These are phyloP conservation scores for Pseudogymnoascus sp. DNA, from an alignment of 2,329 filamentous ascomycete species.

Conservation along the genomic window DNA sequence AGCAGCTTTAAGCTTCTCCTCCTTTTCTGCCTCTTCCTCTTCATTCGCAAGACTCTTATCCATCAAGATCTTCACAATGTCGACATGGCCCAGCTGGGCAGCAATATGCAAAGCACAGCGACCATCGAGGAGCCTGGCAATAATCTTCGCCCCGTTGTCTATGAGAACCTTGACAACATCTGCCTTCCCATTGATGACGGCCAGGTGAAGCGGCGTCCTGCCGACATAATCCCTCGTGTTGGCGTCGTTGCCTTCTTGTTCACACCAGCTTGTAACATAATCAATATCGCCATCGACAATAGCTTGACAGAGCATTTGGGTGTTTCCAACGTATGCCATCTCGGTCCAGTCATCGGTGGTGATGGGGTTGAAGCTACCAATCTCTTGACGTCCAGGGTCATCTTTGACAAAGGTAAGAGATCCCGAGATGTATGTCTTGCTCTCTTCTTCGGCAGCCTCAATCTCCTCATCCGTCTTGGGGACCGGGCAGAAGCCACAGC, in stretches of 20 bases:
- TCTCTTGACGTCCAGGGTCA: conserved; percentile 68
- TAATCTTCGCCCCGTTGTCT: conserved; percentile 61
- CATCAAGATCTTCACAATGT: conserved; percentile 65
- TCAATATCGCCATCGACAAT: conserved; percentile 68
- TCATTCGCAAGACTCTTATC: conserved; percentile 68
- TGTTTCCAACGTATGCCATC: conserved; percentile 82
- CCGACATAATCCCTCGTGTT: conserved; percentile 73
- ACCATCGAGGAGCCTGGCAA: conserved; percentile 69
- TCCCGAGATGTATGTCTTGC: conserved; percentile 68
- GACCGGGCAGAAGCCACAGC: conserved; percentile 69
- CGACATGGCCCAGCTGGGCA: conserved; percentile 56
- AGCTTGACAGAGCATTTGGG: conserved; percentile 66
- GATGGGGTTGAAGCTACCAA: conserved; percentile 69
- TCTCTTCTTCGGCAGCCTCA: conserved; percentile 61
- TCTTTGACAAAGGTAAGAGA: conserved; percentile 67
- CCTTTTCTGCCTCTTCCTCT: conserved; percentile 52
- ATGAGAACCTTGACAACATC: conserved; percentile 65
- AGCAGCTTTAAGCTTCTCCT: conserved; percentile 34
- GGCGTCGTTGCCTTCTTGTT: conserved; percentile 58
- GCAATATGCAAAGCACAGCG: conserved; percentile 77
- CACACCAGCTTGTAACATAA: conserved; percentile 60
- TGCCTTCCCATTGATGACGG: conserved; percentile 57
- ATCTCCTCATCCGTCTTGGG: conserved; percentile 63
- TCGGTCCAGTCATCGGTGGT: conserved; percentile 81
- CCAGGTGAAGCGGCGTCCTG: conserved; percentile 69